Percentiles rank a stretch among this genome's conserved stretches.
Evolutionary conservation across 495 filamentous ascomycete genomes (phyloP).

Genomic region (Bryoglossum gracile): DNA sequence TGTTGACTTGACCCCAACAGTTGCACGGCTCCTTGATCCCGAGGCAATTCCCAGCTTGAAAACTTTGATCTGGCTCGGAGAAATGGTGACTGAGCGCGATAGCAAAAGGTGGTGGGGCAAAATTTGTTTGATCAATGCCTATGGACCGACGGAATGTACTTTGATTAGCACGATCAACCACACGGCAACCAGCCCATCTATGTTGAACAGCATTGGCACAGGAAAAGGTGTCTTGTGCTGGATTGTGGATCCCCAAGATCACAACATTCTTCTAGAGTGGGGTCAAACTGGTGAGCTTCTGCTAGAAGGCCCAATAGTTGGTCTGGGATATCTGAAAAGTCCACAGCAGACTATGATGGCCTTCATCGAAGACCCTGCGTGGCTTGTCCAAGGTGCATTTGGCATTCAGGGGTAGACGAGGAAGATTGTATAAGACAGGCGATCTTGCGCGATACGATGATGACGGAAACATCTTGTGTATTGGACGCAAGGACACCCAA

Average conservation of each 20-base stretch:
- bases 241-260: conserved; percentile 49
- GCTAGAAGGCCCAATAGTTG: conserved; percentile 52
- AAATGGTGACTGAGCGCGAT: background rate
- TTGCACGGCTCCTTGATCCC: background rate
- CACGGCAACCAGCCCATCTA: background rate
- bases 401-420: conserved; percentile 11
- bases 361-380: conserved; percentile 25
- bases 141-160: background rate
- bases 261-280: conserved; percentile 44
- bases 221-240: conserved; percentile 40
- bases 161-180: background rate
- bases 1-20: background rate
- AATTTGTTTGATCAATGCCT: background rate
- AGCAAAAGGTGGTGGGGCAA: background rate
- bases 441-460: conserved; percentile 13
- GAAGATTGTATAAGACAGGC: conserved; percentile 51
- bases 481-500: conserved; percentile 22
- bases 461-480: conserved; percentile 19
- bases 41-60: background rate
- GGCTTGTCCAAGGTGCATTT: conserved; percentile 16
- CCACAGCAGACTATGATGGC: conserved; percentile 1
- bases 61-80: background rate
- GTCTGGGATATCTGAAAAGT: conserved; percentile 38
- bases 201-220: conserved; percentile 16
- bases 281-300: conserved; percentile 53